Conservation (phyloP, 805 yeast genomes). For the Suhomyces sp. region DNA sequence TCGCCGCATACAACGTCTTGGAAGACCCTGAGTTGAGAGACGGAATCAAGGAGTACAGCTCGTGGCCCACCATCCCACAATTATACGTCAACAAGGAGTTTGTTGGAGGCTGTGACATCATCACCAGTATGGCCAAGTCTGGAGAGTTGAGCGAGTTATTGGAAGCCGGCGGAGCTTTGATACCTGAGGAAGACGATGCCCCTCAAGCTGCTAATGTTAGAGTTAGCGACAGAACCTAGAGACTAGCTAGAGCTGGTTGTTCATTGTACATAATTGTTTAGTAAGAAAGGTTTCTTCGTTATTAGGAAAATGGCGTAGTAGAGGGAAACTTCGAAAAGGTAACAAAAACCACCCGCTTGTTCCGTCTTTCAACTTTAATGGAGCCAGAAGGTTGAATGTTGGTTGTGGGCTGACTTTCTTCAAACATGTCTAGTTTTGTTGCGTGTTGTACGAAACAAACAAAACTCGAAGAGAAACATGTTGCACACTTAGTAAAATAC, state of each 20-base stretch:
- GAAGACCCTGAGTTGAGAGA: conserved; percentile 93
- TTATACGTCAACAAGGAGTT: conserved; percentile 87
- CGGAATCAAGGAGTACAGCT: conserved; percentile 91
- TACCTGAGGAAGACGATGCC: conserved; percentile 70
- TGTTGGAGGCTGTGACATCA: conserved; percentile 96
- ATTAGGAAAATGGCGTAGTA: too few species aligned
- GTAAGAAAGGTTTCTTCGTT: too few species aligned
- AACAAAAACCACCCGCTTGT: too few species aligned
- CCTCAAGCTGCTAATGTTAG: conserved; percentile 30
- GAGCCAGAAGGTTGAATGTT: too few species aligned
- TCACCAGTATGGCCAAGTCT: conserved; percentile 82
- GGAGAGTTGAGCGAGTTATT: conserved; percentile 90
- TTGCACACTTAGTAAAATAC: too few species aligned
- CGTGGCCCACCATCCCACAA: conserved; percentile 99
- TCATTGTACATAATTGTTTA: neutral
- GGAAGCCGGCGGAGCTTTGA: conserved; percentile 73
- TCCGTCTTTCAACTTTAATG: too few species aligned
- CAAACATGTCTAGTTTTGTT: too few species aligned
- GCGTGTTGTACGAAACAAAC: too few species aligned
- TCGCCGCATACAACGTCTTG: conserved; percentile 94
- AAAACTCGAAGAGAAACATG: too few species aligned
- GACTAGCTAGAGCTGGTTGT: too few species aligned
- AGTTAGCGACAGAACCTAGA: conserved; percentile 34
- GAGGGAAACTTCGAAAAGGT: too few species aligned
- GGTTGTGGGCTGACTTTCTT: too few species aligned